Evolutionary conservation across 352 stramenopile genomes (phyloP), one percentile per base, ranked within the genome.

Genomic region (Phytophthora multivora): DNA sequence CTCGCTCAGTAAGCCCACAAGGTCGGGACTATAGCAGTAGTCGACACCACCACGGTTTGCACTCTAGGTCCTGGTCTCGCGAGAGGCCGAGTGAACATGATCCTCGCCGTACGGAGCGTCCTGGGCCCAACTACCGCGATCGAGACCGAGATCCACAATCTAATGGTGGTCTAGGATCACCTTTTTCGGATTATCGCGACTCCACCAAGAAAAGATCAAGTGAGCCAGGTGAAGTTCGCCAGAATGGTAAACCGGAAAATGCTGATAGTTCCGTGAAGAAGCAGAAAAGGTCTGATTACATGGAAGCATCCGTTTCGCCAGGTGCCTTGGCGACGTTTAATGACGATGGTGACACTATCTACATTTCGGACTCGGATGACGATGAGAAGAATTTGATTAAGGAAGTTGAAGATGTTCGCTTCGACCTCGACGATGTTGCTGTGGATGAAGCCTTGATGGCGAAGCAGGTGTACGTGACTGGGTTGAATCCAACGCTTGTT

Each of bases 391-490:
- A 47, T 33, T 58, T 70, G 26, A 63, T 62, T 47, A 63, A 59
- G 49, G 59, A 61, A 43, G 25, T 38, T 15, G 52, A 73, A 67
- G 77, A 90, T n/a, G 88, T 89, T 66, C 77, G 79, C 5, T 71
- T 80, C 38, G 63, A 86, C 26, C 48, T 91, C 15, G 59, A 68
- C 9, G 71, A 23, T 26, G 53, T 91, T 4, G 18, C 54, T 13
- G 60, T 89, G 3, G 69, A 91, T 48, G 63, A 73, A 33, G 49
- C 59, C 11, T 30, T 79, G 11, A 63, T 81, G 35, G 45, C 59
- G 26, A 78, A 68, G 6, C 75, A 74, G 13, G 69, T 91, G 18
- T 91, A 91, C 48, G 77, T 89, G 18, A 77, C 71, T 5, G 80
- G 79, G 4, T 54, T 91, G 15, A 82, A 80, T 15, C 75, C 66